Evolutionary conservation across 768 basidiomycete genomes (phyloP), one percentile per base, ranked within the genome.

Genomic region (Macrolepiota dolichaula): DNA sequence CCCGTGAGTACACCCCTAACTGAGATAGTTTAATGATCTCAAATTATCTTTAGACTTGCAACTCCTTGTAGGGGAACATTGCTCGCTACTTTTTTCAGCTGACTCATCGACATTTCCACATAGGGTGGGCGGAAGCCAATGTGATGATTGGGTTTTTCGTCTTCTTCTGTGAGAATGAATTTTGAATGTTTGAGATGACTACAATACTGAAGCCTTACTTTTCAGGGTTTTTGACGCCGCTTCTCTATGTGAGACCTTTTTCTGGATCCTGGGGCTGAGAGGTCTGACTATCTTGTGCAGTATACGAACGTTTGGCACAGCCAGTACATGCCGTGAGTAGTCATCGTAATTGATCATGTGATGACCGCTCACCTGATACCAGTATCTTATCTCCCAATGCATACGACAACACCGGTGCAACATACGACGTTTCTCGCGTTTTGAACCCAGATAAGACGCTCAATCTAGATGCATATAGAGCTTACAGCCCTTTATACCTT

Each of bases 61-160:
- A 80, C 80, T 46, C 80, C 79, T 61, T 82, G 80, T 81, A 70
- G 53, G 77, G 59, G 29, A 38, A 53, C 7, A 13, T 11, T 13
- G n/a, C 42, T 49, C 19, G 32, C 5, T 17, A 6, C 37, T 22
- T 27, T 19, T 52, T 32, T 51, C 25, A 24, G 63, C 64, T 63
- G 65, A 57, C 64, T 70, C 22, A 66, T 55, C 42, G 5, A 29
- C 29, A 58, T 35, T n/a, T 54, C 49, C 60, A 27, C 29, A 38
- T 69, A 69, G 90, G 88, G 88, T 91, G 88, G 89, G 87, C 88
- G 2, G 84, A 88, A 68, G 88, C 85, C 4, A 91, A 91, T 69
- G 77, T 91, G 29, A 76, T 83, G 57, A 72, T 76, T 37, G 84
- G 86, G 10, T 85, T 91, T 66, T 71, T 86, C 47, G 71, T 87